Conservation (phyloP, 495 filamentous ascomycete species). For the Penicillium samsonianum region DNA sequence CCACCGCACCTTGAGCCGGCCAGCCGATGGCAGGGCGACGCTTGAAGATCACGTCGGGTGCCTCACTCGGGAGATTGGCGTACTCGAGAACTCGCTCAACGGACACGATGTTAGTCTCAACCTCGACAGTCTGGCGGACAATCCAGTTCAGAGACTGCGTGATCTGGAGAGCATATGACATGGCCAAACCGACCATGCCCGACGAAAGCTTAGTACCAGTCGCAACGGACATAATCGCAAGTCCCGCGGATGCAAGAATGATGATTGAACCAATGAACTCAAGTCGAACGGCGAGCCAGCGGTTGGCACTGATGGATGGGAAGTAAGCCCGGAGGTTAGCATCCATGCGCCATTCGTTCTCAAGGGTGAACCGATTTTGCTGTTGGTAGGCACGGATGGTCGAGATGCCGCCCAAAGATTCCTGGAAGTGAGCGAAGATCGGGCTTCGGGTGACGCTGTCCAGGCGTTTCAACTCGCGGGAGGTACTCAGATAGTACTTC, state of each 20-base stretch:
- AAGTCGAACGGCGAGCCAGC: conserved; percentile 93
- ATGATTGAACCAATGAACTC: conserved; percentile 97
- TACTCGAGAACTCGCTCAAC: conserved; percentile 98
- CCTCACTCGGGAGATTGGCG: conserved; percentile 88
- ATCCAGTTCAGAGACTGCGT: conserved; percentile 99
- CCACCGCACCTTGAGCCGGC: conserved; percentile 87
- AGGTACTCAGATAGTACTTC: conserved; percentile 94
- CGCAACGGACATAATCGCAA: conserved; percentile 79
- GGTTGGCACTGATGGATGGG: conserved; percentile 92
- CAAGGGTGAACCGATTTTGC: conserved; percentile 78
- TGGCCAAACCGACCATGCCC: conserved; percentile 87
- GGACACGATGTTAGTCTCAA: conserved; percentile 98
- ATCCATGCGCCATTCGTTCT: conserved; percentile 98
- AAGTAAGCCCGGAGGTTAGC: conserved; percentile 94
- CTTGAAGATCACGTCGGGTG: conserved; percentile 89
- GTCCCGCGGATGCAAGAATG: conserved; percentile 82
- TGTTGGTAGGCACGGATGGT: conserved; percentile 98
- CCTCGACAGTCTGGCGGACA: conserved; percentile 97
- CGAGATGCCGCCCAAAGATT: conserved; percentile 89
- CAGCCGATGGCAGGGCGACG: conserved; percentile 85
- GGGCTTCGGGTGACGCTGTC: conserved; percentile 95
- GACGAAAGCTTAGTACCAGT: conserved; percentile 65
- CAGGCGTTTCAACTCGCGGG: conserved; percentile 91
- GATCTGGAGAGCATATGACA: conserved; percentile 97
- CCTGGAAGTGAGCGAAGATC: conserved; percentile 98